phyloP scores from a whole-genome alignment of 768 basidiomycete genomes.

The Macrolepiota dolichaula region DNA sequence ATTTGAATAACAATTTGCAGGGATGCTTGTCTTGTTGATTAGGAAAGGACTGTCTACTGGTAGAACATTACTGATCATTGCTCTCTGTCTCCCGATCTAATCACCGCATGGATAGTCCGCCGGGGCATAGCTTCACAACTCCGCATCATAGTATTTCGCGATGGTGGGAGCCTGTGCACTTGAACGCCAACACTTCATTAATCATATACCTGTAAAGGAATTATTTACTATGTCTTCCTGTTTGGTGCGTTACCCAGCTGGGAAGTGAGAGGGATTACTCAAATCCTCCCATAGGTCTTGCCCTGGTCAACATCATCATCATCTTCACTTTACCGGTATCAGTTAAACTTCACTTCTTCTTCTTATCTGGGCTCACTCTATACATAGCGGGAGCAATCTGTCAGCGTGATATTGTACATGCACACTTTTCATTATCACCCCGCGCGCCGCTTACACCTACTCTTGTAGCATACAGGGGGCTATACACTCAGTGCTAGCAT shows the following conservation, averaged over 20 bases:
- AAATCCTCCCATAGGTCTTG: background rate
- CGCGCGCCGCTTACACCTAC: too few species aligned
- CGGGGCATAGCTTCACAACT: background rate
- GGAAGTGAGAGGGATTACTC: background rate
- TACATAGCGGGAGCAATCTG: background rate
- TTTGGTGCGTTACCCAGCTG: background rate
- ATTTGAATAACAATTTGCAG: background rate
- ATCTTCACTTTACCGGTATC: background rate
- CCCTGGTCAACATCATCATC: background rate
- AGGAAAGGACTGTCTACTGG: background rate
- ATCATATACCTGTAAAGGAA: background rate
- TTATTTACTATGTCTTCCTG: background rate
- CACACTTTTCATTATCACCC: too few species aligned
- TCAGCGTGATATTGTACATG: background rate
- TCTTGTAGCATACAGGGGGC: too few species aligned
- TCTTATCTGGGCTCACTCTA: background rate
- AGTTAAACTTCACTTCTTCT: background rate
- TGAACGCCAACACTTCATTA: background rate
- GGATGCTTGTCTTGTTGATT: background rate
- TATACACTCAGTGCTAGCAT: too few species aligned
- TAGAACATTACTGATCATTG: background rate
- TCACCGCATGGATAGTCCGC: background rate
- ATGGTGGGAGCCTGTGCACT: background rate
- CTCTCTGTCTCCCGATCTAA: background rate
- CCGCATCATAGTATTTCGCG: background rate